These are phyloP conservation scores for Monosporozyma unispora DNA, from an alignment of 805 yeast genomes.

Conservation along the genomic window DNA sequence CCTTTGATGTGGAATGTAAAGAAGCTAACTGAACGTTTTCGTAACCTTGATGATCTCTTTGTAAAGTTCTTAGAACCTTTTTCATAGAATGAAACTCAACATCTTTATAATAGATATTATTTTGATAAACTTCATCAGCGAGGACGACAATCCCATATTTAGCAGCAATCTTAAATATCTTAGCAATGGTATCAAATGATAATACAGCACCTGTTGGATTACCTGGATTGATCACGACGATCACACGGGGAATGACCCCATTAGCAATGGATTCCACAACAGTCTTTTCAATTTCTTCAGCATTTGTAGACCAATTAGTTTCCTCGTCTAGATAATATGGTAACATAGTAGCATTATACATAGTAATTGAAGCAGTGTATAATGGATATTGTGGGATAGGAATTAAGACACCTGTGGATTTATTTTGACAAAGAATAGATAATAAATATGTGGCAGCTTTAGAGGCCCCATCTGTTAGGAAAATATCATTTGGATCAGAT, in stretches of 20 bases:
- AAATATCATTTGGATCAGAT: slow-evolving; percentile 62
- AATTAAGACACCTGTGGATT: slow-evolving; percentile 67
- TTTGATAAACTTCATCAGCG: slow-evolving; percentile 98
- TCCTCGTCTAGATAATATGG: slow-evolving; percentile 82
- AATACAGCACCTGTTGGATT: slow-evolving; percentile 94
- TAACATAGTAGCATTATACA: slow-evolving; percentile 68
- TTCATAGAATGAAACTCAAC: slow-evolving; percentile 72
- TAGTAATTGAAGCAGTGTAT: slow-evolving; percentile 84
- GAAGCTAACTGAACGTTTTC: slow-evolving; percentile 81
- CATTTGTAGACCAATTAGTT: slow-evolving; percentile 74
- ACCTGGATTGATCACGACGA: slow-evolving; percentile 95
- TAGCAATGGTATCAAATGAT: slow-evolving; percentile 52
- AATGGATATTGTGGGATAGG: slow-evolving; percentile 98
- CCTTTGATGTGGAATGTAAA: slow-evolving; percentile 94
- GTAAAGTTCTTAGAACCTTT: slow-evolving; percentile 61
- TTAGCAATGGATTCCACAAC: slow-evolving; percentile 40
- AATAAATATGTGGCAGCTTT: slow-evolving; percentile 79
- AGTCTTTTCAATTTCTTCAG: slow-evolving; percentile 48
- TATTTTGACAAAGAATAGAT: slow-evolving; percentile 57
- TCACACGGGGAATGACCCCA: slow-evolving; percentile 59
- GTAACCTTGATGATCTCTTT: slow-evolving; percentile 41
- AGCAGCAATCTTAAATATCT: slow-evolving; percentile 71
- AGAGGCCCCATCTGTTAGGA: slow-evolving; percentile 89
- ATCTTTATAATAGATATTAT: slow-evolving; percentile 65
- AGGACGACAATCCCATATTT: slow-evolving; percentile 74